A percentile compares a stretch with the other conserved stretches of the same genome.
Evolutionary conservation across 805 yeast species (phyloP).

Genomic region (Wickerhamomyces canadensis): DNA sequence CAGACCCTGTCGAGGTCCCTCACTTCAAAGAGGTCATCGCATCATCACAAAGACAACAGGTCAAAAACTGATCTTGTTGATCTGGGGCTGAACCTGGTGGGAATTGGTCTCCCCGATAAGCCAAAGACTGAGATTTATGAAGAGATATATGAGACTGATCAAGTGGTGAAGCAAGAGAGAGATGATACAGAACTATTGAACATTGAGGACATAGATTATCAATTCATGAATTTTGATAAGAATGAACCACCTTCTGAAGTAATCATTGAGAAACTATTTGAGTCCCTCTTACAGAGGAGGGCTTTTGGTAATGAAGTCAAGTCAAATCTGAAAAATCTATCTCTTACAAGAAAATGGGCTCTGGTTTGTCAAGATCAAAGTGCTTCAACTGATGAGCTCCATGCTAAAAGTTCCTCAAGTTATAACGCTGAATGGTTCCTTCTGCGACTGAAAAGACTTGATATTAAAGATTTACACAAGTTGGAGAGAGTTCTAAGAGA

Average conservation of each 20-base stretch:
- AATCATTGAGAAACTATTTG: conserved; percentile 18
- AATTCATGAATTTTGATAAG: conserved; percentile 23
- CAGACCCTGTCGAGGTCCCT: conserved; percentile 5
- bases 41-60: neutral
- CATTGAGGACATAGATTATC: conserved; percentile 16
- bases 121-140: conserved; percentile 4
- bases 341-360: conserved; percentile 21
- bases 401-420: neutral
- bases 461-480: conserved; percentile 16
- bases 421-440: conserved; percentile 19
- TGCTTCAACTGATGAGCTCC: neutral
- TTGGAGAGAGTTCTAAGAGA: conserved; percentile 20
- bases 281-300: conserved; percentile 13
- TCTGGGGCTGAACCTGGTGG: conserved; percentile 21
- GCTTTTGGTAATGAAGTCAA: conserved; percentile 20
- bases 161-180: neutral
- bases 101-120: conserved; percentile 12
- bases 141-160: neutral
- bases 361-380: conserved; percentile 23
- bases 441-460: conserved; percentile 10
- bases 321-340: conserved; percentile 10
- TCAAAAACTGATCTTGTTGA: conserved; percentile 9
- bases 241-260: conserved; percentile 24
- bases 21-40: neutral
- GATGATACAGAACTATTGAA: no score